These are phyloP conservation scores for Lumnitzera littorea DNA, from an alignment of 345 rosid species.

Conservation along the genomic window DNA sequence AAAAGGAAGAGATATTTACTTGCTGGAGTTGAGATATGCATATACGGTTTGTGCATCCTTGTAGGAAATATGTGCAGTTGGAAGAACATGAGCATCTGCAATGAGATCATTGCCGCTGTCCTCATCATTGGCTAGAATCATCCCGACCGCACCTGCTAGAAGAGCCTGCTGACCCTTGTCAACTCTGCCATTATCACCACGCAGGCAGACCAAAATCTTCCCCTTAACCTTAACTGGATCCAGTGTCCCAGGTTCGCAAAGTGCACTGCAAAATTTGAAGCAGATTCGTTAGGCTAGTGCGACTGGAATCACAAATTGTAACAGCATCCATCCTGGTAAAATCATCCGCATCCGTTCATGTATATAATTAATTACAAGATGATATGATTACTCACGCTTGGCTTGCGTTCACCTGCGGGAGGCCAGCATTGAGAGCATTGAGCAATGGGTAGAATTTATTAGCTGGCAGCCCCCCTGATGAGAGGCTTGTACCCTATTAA, in stretches of 20 bases:
- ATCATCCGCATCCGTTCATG: too few relatives aligned
- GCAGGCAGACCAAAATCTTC: slow-evolving; percentile 49
- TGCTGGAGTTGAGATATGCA: slow-evolving; percentile 33
- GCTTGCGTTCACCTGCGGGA: slow-evolving; percentile 13
- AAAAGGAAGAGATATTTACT: slow-evolving; percentile 13
- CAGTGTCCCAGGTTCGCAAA: slow-evolving; percentile 34
- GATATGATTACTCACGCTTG: slow-evolving; percentile 38
- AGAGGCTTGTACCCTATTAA: slow-evolving; percentile 61
- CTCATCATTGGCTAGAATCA: slow-evolving; percentile 38
- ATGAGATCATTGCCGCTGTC: slow-evolving; percentile 15
- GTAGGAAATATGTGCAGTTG: slow-evolving; percentile 32
- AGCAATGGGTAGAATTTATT: slow-evolving; percentile 43
- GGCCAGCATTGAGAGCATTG: slow-evolving; percentile 33
- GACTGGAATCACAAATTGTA: too few relatives aligned
- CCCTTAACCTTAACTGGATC: slow-evolving; percentile 53
- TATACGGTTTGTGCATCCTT: slow-evolving; percentile 26
- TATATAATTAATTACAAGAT: too few relatives aligned
- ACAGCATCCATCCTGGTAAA: too few relatives aligned
- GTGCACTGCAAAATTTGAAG: slow-evolving; percentile 12
- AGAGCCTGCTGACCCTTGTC: slow-evolving; percentile 28
- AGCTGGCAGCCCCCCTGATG: slow-evolving; percentile 22
- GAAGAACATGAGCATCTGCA: slow-evolving; percentile 36
- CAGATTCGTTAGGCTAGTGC: not conserved
- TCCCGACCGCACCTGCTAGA: slow-evolving; percentile 42
- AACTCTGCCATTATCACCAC: slow-evolving; percentile 17